A percentile compares a stretch with the other conserved stretches of the same genome.
Evolutionary conservation across 768 basidiomycete species (phyloP).

Genomic region (Russula virescens): DNA sequence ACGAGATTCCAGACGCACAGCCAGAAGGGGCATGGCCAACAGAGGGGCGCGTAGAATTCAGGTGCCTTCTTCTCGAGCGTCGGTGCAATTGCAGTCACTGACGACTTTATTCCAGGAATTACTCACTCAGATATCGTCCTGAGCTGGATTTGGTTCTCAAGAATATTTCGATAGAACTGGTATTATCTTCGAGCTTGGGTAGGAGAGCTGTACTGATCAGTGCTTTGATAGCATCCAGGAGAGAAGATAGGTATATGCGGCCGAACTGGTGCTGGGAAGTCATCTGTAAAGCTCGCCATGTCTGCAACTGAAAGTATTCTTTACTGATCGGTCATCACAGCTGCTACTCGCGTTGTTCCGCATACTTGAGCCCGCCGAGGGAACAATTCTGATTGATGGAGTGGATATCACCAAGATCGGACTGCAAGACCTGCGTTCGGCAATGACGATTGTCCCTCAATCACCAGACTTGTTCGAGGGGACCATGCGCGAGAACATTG

Average conservation of each 20-base stretch:
- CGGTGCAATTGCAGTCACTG: background rate
- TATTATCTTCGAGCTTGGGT: conserved; percentile 29
- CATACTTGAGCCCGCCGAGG: conserved; percentile 64
- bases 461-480: conserved; percentile 50
- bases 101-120: conserved; percentile 39
- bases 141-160: conserved; percentile 79
- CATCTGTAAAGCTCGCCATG: conserved; percentile 43
- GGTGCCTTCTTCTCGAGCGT: conserved; percentile 36
- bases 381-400: conserved; percentile 66
- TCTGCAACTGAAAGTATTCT: background rate
- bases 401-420: conserved; percentile 75
- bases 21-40: conserved; percentile 64
- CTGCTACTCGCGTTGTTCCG: conserved; percentile 69
- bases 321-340: conserved; percentile 29
- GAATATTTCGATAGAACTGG: conserved; percentile 64
- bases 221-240: conserved; percentile 48
- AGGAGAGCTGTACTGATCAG: background rate
- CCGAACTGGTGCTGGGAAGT: conserved; percentile 77
- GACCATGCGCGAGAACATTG: conserved; percentile 80
- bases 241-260: conserved; percentile 92
- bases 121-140: conserved; percentile 73
- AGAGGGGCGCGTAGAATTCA: conserved; percentile 67
- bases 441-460: conserved; percentile 55
- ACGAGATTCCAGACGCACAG: conserved; percentile 55
- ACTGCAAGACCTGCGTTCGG: conserved; percentile 66